Evolutionary conservation across 805 yeast genomes (phyloP), one percentile per base, ranked within the genome.

Genomic region (Wickerhamomyces tratensis): DNA sequence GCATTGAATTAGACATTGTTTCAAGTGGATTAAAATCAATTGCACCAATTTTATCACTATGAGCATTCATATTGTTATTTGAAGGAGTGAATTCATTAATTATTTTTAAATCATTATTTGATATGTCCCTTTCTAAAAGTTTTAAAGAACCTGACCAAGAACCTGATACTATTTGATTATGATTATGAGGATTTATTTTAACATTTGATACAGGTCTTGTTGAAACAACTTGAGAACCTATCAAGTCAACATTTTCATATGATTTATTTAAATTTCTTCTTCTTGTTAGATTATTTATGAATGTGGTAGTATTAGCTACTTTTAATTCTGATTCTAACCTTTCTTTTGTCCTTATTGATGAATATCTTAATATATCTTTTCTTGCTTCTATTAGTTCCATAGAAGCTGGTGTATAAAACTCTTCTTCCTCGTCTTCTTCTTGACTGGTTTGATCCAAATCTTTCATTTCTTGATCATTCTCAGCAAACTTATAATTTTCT

Each of bases 111-210:
- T 20, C 20, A 31, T 13, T 13, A 3, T 31, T 31, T 12, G 34
- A 31, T 0, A 60, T 2, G 20, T 20, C 20, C 4, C 20, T 49
- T 38, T 71, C 58, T n/a, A 82, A 36, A 1, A 86, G 47, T 46
- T 70, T 72, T 6, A 86, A 50, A 27, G 69, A 68, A 5, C 97
- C 97, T 47, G 80, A 76, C 97, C 98, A 91, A 34, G 93, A 83
- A 0, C 88, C 93, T 12, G 77, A 67, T 0, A 86, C 82, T 4
- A 85, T 59, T 3, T 47, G 41, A 2, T 51, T 37, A 5, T 64
- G 58, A 41, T 64, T 55, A 0, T 64, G 60, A 5, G 77, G 66
- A 44, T 49, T 50, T 20, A 75, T 67, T 7, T 75, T 51, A 1
- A 80, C 75, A 2, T 67, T 57, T 0, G 95, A 80, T 0, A 84